Evolutionary conservation across 2,329 filamentous ascomycete species (phyloP).

Genomic region (Orbilia brochopaga): DNA sequence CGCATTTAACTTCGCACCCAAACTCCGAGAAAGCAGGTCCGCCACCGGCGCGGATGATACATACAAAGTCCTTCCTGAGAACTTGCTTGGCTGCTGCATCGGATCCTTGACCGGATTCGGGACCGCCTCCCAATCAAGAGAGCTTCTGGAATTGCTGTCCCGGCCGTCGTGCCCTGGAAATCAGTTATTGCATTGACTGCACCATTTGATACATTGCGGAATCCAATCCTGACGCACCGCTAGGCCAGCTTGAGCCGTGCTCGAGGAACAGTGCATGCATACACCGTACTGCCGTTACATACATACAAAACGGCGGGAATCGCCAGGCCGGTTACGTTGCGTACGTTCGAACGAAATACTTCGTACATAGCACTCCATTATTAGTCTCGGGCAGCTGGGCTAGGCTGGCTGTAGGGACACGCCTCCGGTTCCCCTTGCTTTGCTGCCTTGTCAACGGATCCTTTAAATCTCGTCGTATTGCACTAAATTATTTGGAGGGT

Average conservation of each 20-base stretch:
- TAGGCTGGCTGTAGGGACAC: no score
- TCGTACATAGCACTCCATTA: no score
- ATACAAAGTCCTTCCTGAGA: background rate
- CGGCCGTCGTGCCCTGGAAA: slow-evolving; percentile 44
- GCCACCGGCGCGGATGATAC: background rate
- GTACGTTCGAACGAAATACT: no score
- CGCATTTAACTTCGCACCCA: slow-evolving; percentile 5
- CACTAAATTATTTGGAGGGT: no score
- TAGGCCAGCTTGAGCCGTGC: background rate
- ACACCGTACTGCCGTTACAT: no score
- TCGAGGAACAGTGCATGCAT: no score
- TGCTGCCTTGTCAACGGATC: slow-evolving; percentile 9
- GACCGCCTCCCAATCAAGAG: slow-evolving; percentile 19
- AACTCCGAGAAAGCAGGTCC: background rate
- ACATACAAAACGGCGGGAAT: no score
- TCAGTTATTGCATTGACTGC: slow-evolving; percentile 25
- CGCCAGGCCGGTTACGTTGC: background rate
- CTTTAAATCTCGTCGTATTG: slow-evolving; percentile 8
- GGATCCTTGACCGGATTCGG: slow-evolving; percentile 41
- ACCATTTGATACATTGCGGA: no score
- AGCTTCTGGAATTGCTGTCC: slow-evolving; percentile 44
- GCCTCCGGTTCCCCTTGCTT: slow-evolving; percentile 6
- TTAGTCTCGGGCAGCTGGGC: no score
- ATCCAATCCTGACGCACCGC: slow-evolving; percentile 5
- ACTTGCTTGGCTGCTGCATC: slow-evolving; percentile 16